Base-by-base conservation (phyloP, 106 monocot genomes). In the Alisma plantagoaquatica region DNA sequence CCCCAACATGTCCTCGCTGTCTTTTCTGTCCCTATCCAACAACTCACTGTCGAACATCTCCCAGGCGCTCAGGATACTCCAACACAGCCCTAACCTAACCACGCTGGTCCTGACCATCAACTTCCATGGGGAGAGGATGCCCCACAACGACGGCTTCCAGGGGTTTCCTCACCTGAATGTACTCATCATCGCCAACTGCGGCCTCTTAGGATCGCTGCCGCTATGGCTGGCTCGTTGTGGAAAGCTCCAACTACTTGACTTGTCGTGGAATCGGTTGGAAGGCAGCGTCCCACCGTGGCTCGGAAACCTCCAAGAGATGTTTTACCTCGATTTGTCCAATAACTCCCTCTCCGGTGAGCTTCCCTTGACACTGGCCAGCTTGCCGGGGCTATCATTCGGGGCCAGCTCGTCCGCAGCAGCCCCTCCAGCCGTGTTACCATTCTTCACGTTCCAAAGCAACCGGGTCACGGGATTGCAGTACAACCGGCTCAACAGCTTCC, bases 251-350 rank as follows among this genome's bases (percentile, higher is more conserved):
- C 77, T 87, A 1, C 24, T 94, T 43, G 93, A 94, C 56, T 31
- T 94, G 3, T 94, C 94, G 12, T 87, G 80, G 83, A 94, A 94
- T 62, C 60, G 51, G n/a, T 68, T 94, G 27, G 28, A 51, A 8
- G 93, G 87, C 21, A 43, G 27, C 2, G 71, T 94, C 53, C 77
- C 87, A 29, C 28, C 42, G 0, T 87, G 74, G 75, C 44, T 94
- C 4, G 87, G 80, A 5, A 31, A 78, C 33, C 65, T 89, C 2
- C 63, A 78, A 17, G 38, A 53, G 61, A 70, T 96, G 4, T 96
- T 96, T 45, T 94, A 94, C 76, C 28, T 94, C 60, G 93, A 94
- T 62, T 18, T 94, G 9, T 94, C 92, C 7, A 93, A 93, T 57
- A 93, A 93, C 64, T 83, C 80, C 6, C 68, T 93, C 6, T 14